Evolutionary conservation across 1,139 yeast species (phyloP), one percentile per base, ranked within the genome.

Genomic region (Debaryomyces sp.): DNA sequence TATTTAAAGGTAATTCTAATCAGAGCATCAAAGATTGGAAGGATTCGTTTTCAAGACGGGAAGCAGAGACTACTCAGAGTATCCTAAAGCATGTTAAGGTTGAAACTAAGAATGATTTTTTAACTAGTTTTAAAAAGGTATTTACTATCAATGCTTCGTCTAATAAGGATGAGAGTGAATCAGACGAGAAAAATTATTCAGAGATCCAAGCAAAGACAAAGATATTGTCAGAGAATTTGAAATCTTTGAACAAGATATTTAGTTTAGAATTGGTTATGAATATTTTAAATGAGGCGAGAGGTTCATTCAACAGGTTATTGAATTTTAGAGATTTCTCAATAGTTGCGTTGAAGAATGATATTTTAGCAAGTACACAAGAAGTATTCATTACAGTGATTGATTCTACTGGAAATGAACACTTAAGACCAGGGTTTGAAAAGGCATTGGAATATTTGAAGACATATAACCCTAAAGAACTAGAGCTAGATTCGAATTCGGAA

Each of bases 391-490:
- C 80, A 43, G 78, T 88, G 27, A 71, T 92, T 12, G 81, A 79
- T 4, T 72, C 81, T 5, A 72, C 92, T n/a, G 89, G 94, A 4
- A 76, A 77, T 18, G 75, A 81, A 22, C 98, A 94, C 66, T 77
- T 94, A 17, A 78, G 80, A 52, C 84, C 84, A 0, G 98, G 98
- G 0, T 94, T 94, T 63, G 85, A 83, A 42, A 87, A 84, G 58
- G 97, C 98, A 0, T 71, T 91, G 45, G 72, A 71, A 2, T 81
- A 90, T 44, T 72, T 94, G 50, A 78, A 83, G 49, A 80, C 82
- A 35, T 94, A 90, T 60, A 85, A 87, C 53, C 92, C 96, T 0
- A 77, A 75, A 17, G 78, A 78, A 40, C 63, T 72, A 33, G 44
- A 62, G 9, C 55, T 54, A 34, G 45, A 59, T 9, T 53, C 60